These are phyloP conservation scores for Lizonia empirigonia DNA, from an alignment of 2,329 filamentous ascomycete genomes.

Conservation along the genomic window DNA sequence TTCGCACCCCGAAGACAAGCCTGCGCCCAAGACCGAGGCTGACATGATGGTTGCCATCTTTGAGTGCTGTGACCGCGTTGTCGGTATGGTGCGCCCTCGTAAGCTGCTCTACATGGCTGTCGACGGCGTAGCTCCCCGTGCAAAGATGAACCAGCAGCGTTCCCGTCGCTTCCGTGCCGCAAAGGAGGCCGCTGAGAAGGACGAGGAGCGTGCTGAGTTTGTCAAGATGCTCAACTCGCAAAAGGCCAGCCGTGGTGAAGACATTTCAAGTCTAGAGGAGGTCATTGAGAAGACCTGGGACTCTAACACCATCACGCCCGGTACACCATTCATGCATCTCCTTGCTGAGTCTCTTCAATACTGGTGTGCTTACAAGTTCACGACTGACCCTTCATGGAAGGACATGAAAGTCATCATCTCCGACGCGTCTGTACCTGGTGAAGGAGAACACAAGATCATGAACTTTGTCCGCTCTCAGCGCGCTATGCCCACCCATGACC, in stretches of 20 bases:
- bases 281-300: slow-evolving; percentile 90
- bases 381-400: slow-evolving; percentile 94
- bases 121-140: slow-evolving; percentile 94
- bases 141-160: slow-evolving; percentile 99
- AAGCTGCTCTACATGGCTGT: slow-evolving; percentile 98
- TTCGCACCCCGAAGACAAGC: slow-evolving; percentile 93
- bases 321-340: slow-evolving; percentile 98
- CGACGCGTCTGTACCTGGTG: slow-evolving; percentile 94
- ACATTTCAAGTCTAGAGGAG: slow-evolving; percentile 65
- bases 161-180: slow-evolving; percentile 93
- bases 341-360: slow-evolving; percentile 88
- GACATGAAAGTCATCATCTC: slow-evolving; percentile 95
- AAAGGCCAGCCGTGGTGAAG: slow-evolving; percentile 59
- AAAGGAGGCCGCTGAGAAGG: slow-evolving; percentile 92
- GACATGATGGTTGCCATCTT: slow-evolving; percentile 99
- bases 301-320: slow-evolving; percentile 85
- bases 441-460: slow-evolving; percentile 99
- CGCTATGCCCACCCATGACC: slow-evolving; percentile 86
- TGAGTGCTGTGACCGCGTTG: slow-evolving; percentile 96
- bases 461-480: slow-evolving; percentile 94
- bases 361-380: slow-evolving; percentile 97
- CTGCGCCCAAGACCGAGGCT: slow-evolving; percentile 89
- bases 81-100: slow-evolving; percentile 96
- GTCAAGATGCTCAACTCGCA: slow-evolving; percentile 82
- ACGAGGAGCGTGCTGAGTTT: slow-evolving; percentile 86